Evolutionary conservation across 2,329 filamentous ascomycete genomes (phyloP).

Genomic region (Colletotrichum destructivum): DNA sequence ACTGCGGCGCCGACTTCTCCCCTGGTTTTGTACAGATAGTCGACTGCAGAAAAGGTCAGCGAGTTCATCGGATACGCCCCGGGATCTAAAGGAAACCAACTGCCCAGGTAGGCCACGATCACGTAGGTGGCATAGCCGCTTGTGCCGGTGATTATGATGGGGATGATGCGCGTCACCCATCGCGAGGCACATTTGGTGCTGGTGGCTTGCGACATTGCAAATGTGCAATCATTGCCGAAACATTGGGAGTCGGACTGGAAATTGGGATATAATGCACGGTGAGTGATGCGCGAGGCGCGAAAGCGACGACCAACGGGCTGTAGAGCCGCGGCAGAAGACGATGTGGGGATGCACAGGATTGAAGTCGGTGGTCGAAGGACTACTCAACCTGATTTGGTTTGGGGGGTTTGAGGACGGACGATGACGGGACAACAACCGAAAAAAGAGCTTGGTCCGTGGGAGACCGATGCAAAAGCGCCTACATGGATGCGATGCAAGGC

Average conservation of each 20-base stretch:
- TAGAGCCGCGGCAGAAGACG: slow-evolving; percentile 16
- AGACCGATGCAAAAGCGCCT: neutral
- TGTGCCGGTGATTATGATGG: slow-evolving; percentile 75
- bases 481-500: slow-evolving; percentile 1
- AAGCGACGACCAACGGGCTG: slow-evolving; percentile 10
- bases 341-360: slow-evolving; percentile 14
- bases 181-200: slow-evolving; percentile 64
- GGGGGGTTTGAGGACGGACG: neutral
- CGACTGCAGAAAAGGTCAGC: slow-evolving; percentile 63
- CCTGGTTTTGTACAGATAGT: slow-evolving; percentile 74
- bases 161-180: slow-evolving; percentile 77
- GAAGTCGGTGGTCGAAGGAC: slow-evolving; percentile 12
- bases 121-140: slow-evolving; percentile 82
- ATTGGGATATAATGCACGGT: neutral
- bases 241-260: neutral
- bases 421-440: slow-evolving; percentile 11
- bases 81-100: slow-evolving; percentile 63
- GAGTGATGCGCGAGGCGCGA: neutral
- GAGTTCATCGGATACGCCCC: too few relatives aligned
- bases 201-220: slow-evolving; percentile 43
- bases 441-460: neutral
- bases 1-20: slow-evolving; percentile 72
- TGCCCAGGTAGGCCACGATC: slow-evolving; percentile 76
- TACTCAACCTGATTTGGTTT: neutral
- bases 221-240: slow-evolving; percentile 23